Evolutionary conservation across 768 basidiomycete species (phyloP).

Genomic region (Suillus cothurnatus): DNA sequence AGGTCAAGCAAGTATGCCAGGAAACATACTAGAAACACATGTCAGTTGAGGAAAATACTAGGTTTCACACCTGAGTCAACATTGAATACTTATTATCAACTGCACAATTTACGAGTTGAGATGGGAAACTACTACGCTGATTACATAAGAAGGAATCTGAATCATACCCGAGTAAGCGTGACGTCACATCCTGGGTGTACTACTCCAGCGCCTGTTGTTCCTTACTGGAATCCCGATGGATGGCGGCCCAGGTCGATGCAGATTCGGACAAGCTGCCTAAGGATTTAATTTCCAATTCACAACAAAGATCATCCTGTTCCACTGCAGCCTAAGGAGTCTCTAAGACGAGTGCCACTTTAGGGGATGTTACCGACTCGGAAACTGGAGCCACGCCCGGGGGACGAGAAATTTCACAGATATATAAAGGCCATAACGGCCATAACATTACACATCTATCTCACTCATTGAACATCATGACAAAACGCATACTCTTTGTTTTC

Average conservation of each 20-base stretch:
- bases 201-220: no score
- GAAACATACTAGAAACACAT: no score
- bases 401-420: not conserved
- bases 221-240: no score
- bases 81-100: no score
- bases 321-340: not conserved
- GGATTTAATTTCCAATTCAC: not conserved
- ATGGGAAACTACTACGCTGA: no score
- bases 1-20: no score
- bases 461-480: slow-evolving; percentile 5
- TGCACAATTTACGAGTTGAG: no score
- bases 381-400: not conserved
- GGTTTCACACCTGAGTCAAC: no score
- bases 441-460: slow-evolving; percentile 8
- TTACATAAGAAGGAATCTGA: no score
- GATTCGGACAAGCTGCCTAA: not conserved
- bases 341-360: not conserved
- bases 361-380: not conserved
- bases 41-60: no score
- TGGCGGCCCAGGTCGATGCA: not conserved
- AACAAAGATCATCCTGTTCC: not conserved
- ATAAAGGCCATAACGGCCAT: not conserved
- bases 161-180: no score
- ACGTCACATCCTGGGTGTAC: no score
- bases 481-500: slow-evolving; percentile 66